Percentiles rank a stretch among this genome's conserved stretches.
Conservation (phyloP, 345 rosid genomes). For the Eucalyptus cloeziana region DNA sequence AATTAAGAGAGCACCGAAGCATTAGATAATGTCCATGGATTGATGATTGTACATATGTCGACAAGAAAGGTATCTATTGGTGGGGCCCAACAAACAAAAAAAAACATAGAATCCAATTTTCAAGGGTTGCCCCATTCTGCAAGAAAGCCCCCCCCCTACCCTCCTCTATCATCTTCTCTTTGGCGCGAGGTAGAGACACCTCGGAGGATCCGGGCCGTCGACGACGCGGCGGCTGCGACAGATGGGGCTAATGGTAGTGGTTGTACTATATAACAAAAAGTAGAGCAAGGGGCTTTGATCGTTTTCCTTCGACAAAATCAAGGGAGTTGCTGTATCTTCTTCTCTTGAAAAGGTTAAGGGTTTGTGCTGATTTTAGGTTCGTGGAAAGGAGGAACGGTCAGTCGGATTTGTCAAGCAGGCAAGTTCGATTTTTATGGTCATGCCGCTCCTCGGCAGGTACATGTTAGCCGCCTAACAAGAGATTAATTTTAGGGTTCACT, state of each 20-base stretch:
- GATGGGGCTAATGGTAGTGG: neutral
- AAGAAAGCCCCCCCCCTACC: neutral
- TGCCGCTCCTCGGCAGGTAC: neutral
- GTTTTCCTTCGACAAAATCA: neutral
- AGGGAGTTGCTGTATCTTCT: neutral
- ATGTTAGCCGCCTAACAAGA: neutral
- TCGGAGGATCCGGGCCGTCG: neutral
- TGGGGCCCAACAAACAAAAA: neutral
- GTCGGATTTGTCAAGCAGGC: neutral
- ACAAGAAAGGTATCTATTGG: slow-evolving; percentile 19
- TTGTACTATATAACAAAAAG: neutral
- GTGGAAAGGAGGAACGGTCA: neutral
- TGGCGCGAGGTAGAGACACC: neutral
- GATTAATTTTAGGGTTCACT: neutral
- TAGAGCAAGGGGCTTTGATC: neutral
- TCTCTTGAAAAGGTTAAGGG: neutral
- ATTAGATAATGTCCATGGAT: neutral
- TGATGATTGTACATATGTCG: neutral
- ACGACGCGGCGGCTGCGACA: neutral
- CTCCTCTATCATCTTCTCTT: neutral
- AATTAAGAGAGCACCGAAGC: neutral
- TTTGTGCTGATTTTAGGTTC: neutral
- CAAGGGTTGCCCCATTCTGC: neutral
- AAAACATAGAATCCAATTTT: slow-evolving; percentile 8
- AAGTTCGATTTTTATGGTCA: neutral